phyloP scores from a whole-genome alignment of 2,329 filamentous ascomycete genomes.

The Colletotrichum sp. region DNA sequence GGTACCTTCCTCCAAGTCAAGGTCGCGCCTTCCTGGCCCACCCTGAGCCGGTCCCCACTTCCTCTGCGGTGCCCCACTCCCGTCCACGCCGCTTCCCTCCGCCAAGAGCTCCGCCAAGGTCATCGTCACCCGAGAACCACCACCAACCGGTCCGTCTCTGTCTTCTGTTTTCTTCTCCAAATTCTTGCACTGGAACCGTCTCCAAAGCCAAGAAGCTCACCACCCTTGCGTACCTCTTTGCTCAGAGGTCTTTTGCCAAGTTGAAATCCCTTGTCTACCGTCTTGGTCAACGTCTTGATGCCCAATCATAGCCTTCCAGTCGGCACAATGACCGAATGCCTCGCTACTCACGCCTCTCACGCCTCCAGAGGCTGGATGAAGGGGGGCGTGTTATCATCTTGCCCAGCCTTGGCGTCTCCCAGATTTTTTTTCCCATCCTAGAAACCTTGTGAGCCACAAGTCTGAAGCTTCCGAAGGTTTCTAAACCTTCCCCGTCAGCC shows the following conservation, averaged over 20 bases:
- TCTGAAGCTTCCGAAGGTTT: constrained; percentile 12
- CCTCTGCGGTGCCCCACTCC: constrained; percentile 8
- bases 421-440: neutral
- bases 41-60: neutral
- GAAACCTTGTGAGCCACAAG: neutral
- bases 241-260: constrained; percentile 13
- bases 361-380: neutral
- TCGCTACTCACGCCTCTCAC: neutral
- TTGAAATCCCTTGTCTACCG: constrained; percentile 13
- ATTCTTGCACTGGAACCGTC: neutral
- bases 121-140: constrained; percentile 20
- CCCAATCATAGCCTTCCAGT: constrained; percentile 7
- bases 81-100: constrained; percentile 17
- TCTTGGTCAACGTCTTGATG: neutral
- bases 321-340: constrained; percentile 20
- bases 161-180: neutral
- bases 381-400: constrained; percentile 18
- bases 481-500: constrained; percentile 3
- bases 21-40: neutral
- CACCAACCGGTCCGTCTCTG: constrained; percentile 4
- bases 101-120: constrained; percentile 21
- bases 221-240: constrained; percentile 14
- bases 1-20: neutral
- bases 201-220: constrained; percentile 14
- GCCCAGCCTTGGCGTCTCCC: constrained; percentile 15